These are phyloP conservation scores for Globisporangium cederbergense DNA, from an alignment of 352 stramenopile genomes.

Conservation along the genomic window DNA sequence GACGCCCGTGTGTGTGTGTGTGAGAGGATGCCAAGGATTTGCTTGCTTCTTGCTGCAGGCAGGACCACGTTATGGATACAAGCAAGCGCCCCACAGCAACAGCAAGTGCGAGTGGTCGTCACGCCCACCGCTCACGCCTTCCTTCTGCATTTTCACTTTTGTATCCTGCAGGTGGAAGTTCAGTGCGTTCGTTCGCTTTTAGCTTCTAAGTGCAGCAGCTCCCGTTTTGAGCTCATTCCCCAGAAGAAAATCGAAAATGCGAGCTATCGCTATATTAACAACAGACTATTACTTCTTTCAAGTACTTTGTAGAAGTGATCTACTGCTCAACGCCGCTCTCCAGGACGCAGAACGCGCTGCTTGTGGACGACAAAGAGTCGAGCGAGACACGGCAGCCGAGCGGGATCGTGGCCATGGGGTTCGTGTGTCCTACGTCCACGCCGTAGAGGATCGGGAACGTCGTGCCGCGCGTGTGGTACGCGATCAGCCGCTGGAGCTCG, in stretches of 20 bases:
- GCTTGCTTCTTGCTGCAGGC: too few species aligned
- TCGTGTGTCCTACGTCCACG: constrained; percentile 53
- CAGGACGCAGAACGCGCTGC: constrained; percentile 4
- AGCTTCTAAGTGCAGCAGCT: too few species aligned
- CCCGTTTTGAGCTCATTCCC: too few species aligned
- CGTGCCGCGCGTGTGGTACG: constrained; percentile 45
- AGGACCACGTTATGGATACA: too few species aligned
- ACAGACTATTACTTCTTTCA: background rate
- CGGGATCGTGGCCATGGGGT: constrained; percentile 52
- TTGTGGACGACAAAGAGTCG: constrained; percentile 19
- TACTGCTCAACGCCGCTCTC: constrained; percentile 9
- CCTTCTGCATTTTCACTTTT: too few species aligned
- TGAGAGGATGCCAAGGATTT: too few species aligned
- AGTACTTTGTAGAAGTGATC: background rate
- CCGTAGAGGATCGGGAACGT: constrained; percentile 60
- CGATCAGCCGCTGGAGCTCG: constrained; percentile 45
- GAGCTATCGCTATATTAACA: background rate
- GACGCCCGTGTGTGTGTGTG: too few species aligned
- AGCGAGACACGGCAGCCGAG: constrained; percentile 39
- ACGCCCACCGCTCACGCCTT: too few species aligned
- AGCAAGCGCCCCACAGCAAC: too few species aligned
- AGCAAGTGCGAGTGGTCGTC: too few species aligned
- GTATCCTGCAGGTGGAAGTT: too few species aligned
- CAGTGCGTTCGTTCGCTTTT: too few species aligned
- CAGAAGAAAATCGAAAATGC: background rate